These are phyloP conservation scores for Kodamaea leandrae DNA, from an alignment of 805 yeast species.

Conservation along the genomic window DNA sequence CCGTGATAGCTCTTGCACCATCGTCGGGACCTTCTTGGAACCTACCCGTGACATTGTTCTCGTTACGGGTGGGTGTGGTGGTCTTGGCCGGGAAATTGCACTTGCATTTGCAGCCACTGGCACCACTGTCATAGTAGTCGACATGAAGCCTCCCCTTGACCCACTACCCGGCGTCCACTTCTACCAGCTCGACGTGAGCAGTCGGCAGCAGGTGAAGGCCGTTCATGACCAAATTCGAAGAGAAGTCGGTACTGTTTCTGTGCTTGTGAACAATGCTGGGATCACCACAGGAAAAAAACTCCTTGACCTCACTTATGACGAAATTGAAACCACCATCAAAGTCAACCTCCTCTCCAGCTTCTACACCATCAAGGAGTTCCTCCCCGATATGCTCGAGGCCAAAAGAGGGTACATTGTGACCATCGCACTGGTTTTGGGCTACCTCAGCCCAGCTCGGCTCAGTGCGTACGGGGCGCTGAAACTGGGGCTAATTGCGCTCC, in stretches of 20 bases:
- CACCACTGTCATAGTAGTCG: slow-evolving; percentile 64
- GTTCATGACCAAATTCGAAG: slow-evolving; percentile 39
- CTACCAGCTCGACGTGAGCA: slow-evolving; percentile 69
- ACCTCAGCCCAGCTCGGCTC: slow-evolving; percentile 77
- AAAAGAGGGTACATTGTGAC: slow-evolving; percentile 77
- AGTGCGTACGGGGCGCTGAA: slow-evolving; percentile 89
- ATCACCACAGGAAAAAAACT: slow-evolving; percentile 59
- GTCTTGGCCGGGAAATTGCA: slow-evolving; percentile 71
- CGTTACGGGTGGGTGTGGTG: slow-evolving; percentile 82
- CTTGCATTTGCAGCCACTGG: slow-evolving; percentile 39
- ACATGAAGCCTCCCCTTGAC: slow-evolving; percentile 43
- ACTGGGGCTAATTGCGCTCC: slow-evolving; percentile 80
- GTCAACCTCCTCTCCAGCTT: slow-evolving; percentile 72
- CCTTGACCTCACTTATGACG: slow-evolving; percentile 51
- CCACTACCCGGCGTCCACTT: slow-evolving; percentile 47
- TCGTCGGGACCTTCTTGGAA: slow-evolving; percentile 54
- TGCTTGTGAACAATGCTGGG: slow-evolving; percentile 86
- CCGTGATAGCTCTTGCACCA: slow-evolving; percentile 30
- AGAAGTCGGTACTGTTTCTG: slow-evolving; percentile 59
- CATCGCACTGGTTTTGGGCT: slow-evolving; percentile 81
- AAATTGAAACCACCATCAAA: slow-evolving; percentile 59
- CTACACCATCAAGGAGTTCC: slow-evolving; percentile 63
- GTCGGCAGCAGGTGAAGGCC: slow-evolving; percentile 41
- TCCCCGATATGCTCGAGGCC: slow-evolving; percentile 65
- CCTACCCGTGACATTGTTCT: slow-evolving; percentile 59